phyloP scores from a whole-genome alignment of 352 stramenopile species.

The Phytophthora tentaculata region DNA sequence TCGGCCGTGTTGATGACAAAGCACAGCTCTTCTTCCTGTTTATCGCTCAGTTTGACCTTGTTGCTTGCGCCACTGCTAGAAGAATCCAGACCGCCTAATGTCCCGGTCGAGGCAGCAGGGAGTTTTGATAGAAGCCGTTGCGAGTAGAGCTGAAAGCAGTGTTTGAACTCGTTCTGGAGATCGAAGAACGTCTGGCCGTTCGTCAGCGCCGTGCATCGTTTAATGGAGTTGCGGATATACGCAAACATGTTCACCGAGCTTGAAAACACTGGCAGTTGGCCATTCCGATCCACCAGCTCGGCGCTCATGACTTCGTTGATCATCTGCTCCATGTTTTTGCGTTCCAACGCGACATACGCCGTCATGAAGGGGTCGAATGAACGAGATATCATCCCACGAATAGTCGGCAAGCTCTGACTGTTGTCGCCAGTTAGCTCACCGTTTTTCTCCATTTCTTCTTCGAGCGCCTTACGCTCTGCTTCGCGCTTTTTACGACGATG shows the following conservation, averaged over 20 bases:
- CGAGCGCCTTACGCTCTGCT: constrained; percentile 65
- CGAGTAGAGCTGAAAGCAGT: constrained; percentile 79
- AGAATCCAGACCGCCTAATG: constrained; percentile 27
- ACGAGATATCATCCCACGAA: constrained; percentile 88
- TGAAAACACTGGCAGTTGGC: constrained; percentile 95
- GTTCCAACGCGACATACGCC: constrained; percentile 96
- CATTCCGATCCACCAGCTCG: constrained; percentile 95
- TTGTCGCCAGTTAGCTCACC: constrained; percentile 43
- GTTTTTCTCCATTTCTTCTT: constrained; percentile 71
- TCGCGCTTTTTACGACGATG: constrained; percentile 80
- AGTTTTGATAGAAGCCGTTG: constrained; percentile 79
- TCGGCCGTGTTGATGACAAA: constrained; percentile 99
- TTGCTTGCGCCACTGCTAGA: constrained; percentile 24
- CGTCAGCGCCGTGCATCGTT: constrained; percentile 96
- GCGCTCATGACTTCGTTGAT: constrained; percentile 91
- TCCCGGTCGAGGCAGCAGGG: constrained; percentile 41
- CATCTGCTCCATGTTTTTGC: constrained; percentile 96
- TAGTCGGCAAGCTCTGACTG: constrained; percentile 63
- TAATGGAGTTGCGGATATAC: constrained; percentile 99
- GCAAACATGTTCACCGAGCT: constrained; percentile 98
- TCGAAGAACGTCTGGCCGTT: constrained; percentile 98
- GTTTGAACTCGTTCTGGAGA: constrained; percentile 94
- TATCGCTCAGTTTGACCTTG: constrained; percentile 78
- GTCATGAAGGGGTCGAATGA: constrained; percentile 99
- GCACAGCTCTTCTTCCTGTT: constrained; percentile 95